Evolutionary conservation across 768 basidiomycete genomes (phyloP), one percentile per base, ranked within the genome.

Genomic region (Hericium alpestre): DNA sequence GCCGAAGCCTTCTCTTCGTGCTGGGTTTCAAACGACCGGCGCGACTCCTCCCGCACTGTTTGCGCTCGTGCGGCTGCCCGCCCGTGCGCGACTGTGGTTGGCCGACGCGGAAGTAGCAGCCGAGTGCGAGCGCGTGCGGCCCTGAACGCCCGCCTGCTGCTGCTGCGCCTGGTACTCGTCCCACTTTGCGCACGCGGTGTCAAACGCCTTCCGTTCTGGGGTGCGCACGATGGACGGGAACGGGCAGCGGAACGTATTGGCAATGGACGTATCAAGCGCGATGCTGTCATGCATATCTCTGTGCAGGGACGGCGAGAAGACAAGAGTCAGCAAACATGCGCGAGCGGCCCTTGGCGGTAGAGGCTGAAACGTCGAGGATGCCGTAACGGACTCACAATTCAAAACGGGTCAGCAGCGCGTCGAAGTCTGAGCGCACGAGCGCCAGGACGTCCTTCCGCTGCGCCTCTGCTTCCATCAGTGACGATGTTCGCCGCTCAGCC

Each of bases 271-370:
- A 37, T 74, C 73, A 6, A 83, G 65, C 8, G 72, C 72, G 61
- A 79, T 80, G 62, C 77, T 76, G 59, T 84, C 80, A 60, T 76
- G 72, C 84, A 86, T 86, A 65, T 85, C 85, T 65, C 84, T 87
- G 60, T 27, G 54, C 37, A 46, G 43, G 20, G 43, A n/a, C n/a
- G 22, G 41, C 18, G 41, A 43, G 7, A 46, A 46, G 43, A 46
- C 7, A 16, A n/a, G n/a, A n/a, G 22, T 46, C 43, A 22, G 16
- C 43, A 46, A 22, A 16, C 43, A 46, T 22, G 43, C n/a, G 22
- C 43, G 5, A 9, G 32, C 4, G n/a, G 22, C 43, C 43, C 43
- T 46, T 22, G 22, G n/a, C 43, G 43, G 6, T 16, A 22, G 43
- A 46, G 22, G 22, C 43, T 46, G 43, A 22, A 12, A 22, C 43